phyloP scores from a whole-genome alignment of 139 green algal species.

The Micromonas commoda region DNA sequence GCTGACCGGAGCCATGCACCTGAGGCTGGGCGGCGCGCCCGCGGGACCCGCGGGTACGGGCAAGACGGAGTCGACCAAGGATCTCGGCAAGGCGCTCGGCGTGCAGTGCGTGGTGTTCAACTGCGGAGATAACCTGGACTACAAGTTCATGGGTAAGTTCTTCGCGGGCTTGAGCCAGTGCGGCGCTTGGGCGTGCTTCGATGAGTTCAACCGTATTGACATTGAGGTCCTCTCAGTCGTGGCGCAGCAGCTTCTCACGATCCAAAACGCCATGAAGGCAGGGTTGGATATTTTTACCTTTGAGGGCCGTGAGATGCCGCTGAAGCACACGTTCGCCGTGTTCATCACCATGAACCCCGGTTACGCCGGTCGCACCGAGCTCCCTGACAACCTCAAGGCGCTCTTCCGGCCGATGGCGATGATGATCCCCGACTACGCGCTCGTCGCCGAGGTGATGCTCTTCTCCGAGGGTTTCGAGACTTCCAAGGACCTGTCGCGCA shows the following conservation, averaged over 20 bases:
- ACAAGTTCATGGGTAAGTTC: constrained; percentile 74
- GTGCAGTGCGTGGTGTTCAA: constrained; percentile 90
- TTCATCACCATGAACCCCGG: constrained; percentile 91
- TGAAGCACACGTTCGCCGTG: constrained; percentile 68
- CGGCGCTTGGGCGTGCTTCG: constrained; percentile 79
- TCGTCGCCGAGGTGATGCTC: constrained; percentile 77
- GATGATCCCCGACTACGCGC: constrained; percentile 80
- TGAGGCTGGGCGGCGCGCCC: constrained; percentile 76
- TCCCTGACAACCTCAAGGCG: constrained; percentile 78
- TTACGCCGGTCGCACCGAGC: constrained; percentile 73
- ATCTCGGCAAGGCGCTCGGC: constrained; percentile 76
- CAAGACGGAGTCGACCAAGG: constrained; percentile 87
- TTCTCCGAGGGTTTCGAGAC: constrained; percentile 75
- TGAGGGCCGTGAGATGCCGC: constrained; percentile 67
- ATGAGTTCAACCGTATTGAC: constrained; percentile 87
- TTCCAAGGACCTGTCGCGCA: constrained; percentile 62
- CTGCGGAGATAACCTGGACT: constrained; percentile 82
- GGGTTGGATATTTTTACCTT: constrained; percentile 68
- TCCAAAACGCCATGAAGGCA: constrained; percentile 51
- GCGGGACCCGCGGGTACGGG: constrained; percentile 72
- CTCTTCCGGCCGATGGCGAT: constrained; percentile 78
- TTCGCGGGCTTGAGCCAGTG: constrained; percentile 74
- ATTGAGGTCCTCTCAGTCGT: constrained; percentile 78
- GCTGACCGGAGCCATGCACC: constrained; percentile 71
- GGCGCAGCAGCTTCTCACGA: constrained; percentile 78